These are phyloP conservation scores for Trametes villosa DNA, from an alignment of 768 basidiomycete species.

Conservation along the genomic window DNA sequence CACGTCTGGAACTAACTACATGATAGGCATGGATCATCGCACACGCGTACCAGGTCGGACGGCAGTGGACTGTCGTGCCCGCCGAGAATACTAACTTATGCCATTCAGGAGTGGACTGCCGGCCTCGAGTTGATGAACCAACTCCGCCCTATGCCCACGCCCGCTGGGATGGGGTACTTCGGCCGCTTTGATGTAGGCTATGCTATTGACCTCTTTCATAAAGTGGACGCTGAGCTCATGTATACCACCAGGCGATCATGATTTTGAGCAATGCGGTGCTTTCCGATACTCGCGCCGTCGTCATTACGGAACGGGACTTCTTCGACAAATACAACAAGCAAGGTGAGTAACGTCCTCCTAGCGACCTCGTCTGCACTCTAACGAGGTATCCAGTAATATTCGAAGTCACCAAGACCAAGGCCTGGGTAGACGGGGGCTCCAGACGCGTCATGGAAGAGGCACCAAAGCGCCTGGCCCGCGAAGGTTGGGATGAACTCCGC, in stretches of 20 bases:
- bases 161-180: not conserved
- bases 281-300: conserved; percentile 33
- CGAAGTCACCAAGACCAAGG: conserved; percentile 22
- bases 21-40: conserved; percentile 24
- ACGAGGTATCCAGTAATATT: conserved; percentile 23
- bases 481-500: conserved; percentile 36
- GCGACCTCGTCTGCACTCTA: too few relatives aligned
- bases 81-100: not conserved
- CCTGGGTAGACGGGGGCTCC: conserved; percentile 27
- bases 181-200: not conserved
- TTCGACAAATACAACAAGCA: conserved; percentile 29
- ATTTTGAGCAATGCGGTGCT: conserved; percentile 33
- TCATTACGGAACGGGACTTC: conserved; percentile 26
- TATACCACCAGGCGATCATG: conserved; percentile 23
- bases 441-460: conserved; percentile 30
- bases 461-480: conserved; percentile 21
- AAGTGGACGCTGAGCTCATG: not conserved
- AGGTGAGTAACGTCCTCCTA: conserved; percentile 14
- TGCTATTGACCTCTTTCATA: not conserved
- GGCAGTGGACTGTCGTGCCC: not conserved
- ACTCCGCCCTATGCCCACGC: not conserved
- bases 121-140: conserved; percentile 3
- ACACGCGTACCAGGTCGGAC: not conserved
- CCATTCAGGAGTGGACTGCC: not conserved
- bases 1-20: not conserved